phyloP scores from a whole-genome alignment of 306 rosid genomes.

The Lotus japonicus region DNA sequence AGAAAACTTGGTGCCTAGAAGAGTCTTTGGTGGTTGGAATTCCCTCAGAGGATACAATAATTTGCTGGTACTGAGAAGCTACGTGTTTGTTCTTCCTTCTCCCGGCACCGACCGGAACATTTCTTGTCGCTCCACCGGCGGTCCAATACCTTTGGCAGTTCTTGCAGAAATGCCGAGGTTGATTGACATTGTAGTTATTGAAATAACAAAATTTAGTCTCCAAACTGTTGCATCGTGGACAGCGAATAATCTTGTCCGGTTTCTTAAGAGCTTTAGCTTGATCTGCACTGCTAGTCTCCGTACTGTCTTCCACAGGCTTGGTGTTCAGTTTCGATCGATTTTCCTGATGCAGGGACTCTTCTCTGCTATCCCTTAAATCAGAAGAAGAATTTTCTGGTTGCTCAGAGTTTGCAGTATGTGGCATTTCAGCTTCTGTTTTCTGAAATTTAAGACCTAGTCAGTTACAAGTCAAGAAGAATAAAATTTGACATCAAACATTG shows the following conservation, averaged over 20 bases:
- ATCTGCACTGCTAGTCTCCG: constrained; percentile 26
- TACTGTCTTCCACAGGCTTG: constrained; percentile 13
- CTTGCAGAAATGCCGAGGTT: constrained; percentile 80
- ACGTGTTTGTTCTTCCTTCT: constrained; percentile 64
- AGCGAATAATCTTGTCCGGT: constrained; percentile 66
- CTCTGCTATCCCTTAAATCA: neutral
- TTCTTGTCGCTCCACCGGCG: constrained; percentile 73
- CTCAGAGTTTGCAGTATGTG: constrained; percentile 18
- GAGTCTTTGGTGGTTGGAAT: constrained; percentile 16
- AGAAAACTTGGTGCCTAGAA: constrained; percentile 20
- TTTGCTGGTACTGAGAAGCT: constrained; percentile 45
- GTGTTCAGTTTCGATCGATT: constrained; percentile 16
- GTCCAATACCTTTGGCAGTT: constrained; percentile 86
- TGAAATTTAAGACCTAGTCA: constrained; percentile 19
- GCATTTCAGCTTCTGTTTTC: constrained; percentile 19
- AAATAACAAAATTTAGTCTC: constrained; percentile 80
- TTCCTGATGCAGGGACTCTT: constrained; percentile 10
- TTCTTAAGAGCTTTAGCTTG: constrained; percentile 49
- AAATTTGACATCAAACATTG: neutral
- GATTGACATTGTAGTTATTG: constrained; percentile 80
- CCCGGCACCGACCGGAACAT: constrained; percentile 73
- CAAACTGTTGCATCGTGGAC: constrained; percentile 72
- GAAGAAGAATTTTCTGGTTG: constrained; percentile 23
- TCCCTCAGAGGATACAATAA: constrained; percentile 44
- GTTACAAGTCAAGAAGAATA: neutral